Conservation (phyloP, 1,284 basidiomycete species). For the Ustilago bromivora region DNA sequence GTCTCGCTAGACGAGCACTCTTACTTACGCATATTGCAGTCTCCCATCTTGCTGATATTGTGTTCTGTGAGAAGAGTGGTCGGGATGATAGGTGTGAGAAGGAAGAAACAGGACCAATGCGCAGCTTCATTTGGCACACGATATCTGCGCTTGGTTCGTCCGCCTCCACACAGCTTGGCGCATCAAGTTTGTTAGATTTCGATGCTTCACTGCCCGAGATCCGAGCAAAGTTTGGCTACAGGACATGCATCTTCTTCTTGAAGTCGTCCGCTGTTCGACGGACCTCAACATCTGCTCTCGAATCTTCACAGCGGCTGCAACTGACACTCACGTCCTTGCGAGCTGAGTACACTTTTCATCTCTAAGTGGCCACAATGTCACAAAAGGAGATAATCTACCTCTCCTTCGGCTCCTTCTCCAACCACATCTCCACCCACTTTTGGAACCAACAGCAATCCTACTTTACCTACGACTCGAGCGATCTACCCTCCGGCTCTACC, state of each 20-base stretch:
- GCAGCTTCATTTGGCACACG: slow-evolving; percentile 15
- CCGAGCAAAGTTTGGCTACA: slow-evolving; percentile 22
- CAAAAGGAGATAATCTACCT: slow-evolving; percentile 64
- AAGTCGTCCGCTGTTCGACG: neutral
- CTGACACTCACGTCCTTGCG: neutral
- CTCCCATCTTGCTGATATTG: slow-evolving; percentile 31
- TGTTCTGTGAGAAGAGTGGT: neutral
- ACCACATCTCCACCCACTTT: slow-evolving; percentile 65
- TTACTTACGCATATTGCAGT: slow-evolving; percentile 42
- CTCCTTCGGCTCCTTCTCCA: slow-evolving; percentile 63
- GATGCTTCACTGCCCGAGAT: slow-evolving; percentile 15
- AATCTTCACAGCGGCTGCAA: neutral
- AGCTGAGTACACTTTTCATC: neutral
- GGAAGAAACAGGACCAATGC: slow-evolving; percentile 5
- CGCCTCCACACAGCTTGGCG: slow-evolving; percentile 27
- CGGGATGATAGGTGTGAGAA: neutral
- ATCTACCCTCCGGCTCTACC: slow-evolving; percentile 30
- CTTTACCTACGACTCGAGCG: slow-evolving; percentile 50
- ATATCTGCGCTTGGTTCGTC: slow-evolving; percentile 36
- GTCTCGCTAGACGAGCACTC: neutral
- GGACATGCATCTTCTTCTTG: neutral
- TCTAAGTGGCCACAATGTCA: slow-evolving; percentile 19
- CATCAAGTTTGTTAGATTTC: slow-evolving; percentile 17
- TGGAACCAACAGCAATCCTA: slow-evolving; percentile 67
- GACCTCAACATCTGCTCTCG: neutral